These are phyloP conservation scores for Ophioceras dolichostomum DNA, from an alignment of 2,329 filamentous ascomycete genomes.

Conservation along the genomic window DNA sequence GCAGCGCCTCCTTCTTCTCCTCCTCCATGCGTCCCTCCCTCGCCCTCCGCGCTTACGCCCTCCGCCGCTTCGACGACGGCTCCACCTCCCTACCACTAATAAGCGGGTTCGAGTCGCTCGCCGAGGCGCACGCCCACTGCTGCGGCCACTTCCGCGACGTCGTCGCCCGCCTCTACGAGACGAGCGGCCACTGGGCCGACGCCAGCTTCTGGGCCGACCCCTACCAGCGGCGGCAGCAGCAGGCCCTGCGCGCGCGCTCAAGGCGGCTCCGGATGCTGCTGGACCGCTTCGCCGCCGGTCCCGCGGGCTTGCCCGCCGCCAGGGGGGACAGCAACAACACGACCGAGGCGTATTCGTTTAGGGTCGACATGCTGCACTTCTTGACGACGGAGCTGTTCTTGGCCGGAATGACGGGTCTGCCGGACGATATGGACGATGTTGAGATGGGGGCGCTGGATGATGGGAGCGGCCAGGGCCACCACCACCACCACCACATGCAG, in stretches of 20 bases:
- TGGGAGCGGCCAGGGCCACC: background rate
- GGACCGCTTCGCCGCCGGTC: slow-evolving; percentile 6
- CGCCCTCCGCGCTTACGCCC: slow-evolving; percentile 9
- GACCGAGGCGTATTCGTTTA: slow-evolving; percentile 6
- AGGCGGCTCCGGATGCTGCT: slow-evolving; percentile 7
- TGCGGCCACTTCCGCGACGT: slow-evolving; percentile 9
- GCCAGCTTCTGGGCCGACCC: slow-evolving; percentile 10
- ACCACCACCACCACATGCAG: background rate
- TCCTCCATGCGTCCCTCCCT: slow-evolving; percentile 12
- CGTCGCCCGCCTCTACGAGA: slow-evolving; percentile 10
- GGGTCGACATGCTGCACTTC: slow-evolving; percentile 10
- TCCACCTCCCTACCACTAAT: slow-evolving; percentile 1
- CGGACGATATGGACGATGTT: too few species aligned
- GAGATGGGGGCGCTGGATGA: background rate
- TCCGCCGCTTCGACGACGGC: slow-evolving; percentile 8
- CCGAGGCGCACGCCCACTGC: slow-evolving; percentile 7
- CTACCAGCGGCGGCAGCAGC: slow-evolving; percentile 9
- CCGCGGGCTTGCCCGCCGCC: slow-evolving; percentile 2
- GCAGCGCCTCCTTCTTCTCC: slow-evolving; percentile 12
- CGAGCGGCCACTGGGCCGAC: slow-evolving; percentile 1
- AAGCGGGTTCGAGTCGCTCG: slow-evolving; percentile 4
- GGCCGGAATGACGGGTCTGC: slow-evolving; percentile 3
- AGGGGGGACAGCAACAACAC: slow-evolving; percentile 2
- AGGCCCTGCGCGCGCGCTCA: slow-evolving; percentile 7
- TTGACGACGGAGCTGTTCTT: slow-evolving; percentile 8